phyloP scores from a whole-genome alignment of 2,329 filamentous ascomycete species.

The Ascochyta fabae region DNA sequence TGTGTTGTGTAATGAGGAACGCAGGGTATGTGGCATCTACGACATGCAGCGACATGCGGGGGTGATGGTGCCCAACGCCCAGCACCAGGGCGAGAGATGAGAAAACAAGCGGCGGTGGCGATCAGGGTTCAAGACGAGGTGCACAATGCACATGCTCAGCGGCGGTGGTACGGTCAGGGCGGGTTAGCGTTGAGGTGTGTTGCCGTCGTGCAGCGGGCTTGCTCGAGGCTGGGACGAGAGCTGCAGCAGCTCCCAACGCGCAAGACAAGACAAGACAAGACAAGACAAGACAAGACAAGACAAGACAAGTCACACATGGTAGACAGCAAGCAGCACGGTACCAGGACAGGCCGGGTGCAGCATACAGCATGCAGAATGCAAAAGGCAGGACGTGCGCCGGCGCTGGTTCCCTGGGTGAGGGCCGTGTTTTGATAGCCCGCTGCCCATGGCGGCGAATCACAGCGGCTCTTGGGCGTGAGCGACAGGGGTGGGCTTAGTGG shows the following conservation, averaged over 20 bases:
- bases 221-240: background rate
- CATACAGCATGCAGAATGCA: conserved; percentile 7
- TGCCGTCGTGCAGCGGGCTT: conserved; percentile 9
- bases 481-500: conserved; percentile 18
- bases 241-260: no score
- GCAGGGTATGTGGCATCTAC: no score
- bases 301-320: no score
- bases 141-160: conserved; percentile 19
- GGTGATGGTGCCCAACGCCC: conserved; percentile 2
- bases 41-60: no score
- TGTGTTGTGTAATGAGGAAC: background rate
- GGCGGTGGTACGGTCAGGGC: conserved; percentile 11
- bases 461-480: conserved; percentile 12
- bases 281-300: no score
- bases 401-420: conserved; percentile 26
- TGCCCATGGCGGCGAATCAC: conserved; percentile 12
- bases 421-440: conserved; percentile 28
- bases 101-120: conserved; percentile 3
- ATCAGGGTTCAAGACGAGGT: conserved; percentile 12
- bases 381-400: conserved; percentile 14
- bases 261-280: no score
- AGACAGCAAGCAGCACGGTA: background rate
- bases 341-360: background rate
- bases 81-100: background rate
- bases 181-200: conserved; percentile 1